Percentiles rank a stretch among this genome's conserved stretches.
Conservation (phyloP, 1,139 yeast genomes). For the Yamadazyma oceani region DNA sequence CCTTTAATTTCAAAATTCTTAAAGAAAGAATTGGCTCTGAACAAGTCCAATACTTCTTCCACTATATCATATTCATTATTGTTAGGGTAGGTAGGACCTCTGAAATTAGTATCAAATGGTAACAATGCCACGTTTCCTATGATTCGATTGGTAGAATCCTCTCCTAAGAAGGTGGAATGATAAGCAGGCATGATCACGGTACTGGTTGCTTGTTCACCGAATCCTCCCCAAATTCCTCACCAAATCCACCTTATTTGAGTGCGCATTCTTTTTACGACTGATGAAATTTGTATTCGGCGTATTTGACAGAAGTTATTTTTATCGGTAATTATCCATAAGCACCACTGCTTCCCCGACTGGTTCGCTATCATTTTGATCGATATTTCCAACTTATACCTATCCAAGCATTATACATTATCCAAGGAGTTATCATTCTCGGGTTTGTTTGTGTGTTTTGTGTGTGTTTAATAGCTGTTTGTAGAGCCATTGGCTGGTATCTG, state of each 20-base stretch:
- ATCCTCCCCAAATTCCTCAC: too few species aligned
- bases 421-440: background rate
- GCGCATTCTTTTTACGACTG: background rate
- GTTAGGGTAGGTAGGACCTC: slow-evolving; percentile 92
- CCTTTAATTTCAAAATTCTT: slow-evolving; percentile 96
- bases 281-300: too few species aligned
- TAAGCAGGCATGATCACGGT: slow-evolving; percentile 64
- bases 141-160: slow-evolving; percentile 44
- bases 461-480: too few species aligned
- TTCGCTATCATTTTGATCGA: too few species aligned
- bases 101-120: slow-evolving; percentile 77
- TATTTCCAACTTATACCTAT: background rate
- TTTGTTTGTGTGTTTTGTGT: too few species aligned
- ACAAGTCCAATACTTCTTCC: slow-evolving; percentile 87
- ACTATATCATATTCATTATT: slow-evolving; percentile 83
- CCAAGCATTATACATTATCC: background rate
- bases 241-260: too few species aligned
- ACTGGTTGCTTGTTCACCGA: too few species aligned
- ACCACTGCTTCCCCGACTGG: too few species aligned
- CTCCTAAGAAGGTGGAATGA: slow-evolving; percentile 86
- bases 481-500: too few species aligned
- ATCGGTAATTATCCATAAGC: too few species aligned
- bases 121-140: slow-evolving; percentile 75
- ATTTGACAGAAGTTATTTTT: background rate
- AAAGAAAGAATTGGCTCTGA: slow-evolving; percentile 94